Conservation (phyloP, 164 flowering plant species). For the Euptelea pleiosperma region DNA sequence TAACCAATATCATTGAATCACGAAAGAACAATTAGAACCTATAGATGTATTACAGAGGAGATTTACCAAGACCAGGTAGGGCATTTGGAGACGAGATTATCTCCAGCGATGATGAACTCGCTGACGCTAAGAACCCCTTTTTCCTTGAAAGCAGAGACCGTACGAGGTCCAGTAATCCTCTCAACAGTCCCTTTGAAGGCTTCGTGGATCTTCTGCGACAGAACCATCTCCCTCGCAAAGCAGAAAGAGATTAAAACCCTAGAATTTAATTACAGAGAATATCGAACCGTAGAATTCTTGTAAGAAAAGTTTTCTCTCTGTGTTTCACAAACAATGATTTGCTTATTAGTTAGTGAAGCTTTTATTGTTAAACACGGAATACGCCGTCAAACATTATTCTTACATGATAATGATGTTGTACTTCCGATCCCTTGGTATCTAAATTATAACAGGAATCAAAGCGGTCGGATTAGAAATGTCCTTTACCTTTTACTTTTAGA, state of each 20-base stretch:
- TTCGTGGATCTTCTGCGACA: conserved; percentile 87
- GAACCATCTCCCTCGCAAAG: conserved; percentile 32
- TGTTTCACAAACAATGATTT: no score
- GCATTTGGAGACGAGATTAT: conserved; percentile 96
- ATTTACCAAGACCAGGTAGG: conserved; percentile 99
- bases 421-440: no score
- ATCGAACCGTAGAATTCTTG: not conserved
- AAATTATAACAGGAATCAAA: no score
- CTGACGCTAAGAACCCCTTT: conserved; percentile 90
- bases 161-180: conserved; percentile 88
- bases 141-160: conserved; percentile 95
- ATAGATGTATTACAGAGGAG: not conserved
- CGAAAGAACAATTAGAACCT: no score
- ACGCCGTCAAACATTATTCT: no score
- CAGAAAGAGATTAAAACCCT: conserved; percentile 3
- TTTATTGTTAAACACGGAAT: no score
- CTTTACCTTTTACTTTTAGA: no score
- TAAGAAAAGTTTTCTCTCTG: no score
- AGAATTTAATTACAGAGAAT: not conserved
- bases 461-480: no score
- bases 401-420: no score
- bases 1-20: not conserved
- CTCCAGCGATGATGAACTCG: conserved; percentile 87
- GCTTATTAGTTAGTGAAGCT: no score
- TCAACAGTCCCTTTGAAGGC: conserved; percentile 97